Evolutionary conservation across 2,329 filamentous ascomycete genomes (phyloP).

Genomic region (Ilyonectria destructans): DNA sequence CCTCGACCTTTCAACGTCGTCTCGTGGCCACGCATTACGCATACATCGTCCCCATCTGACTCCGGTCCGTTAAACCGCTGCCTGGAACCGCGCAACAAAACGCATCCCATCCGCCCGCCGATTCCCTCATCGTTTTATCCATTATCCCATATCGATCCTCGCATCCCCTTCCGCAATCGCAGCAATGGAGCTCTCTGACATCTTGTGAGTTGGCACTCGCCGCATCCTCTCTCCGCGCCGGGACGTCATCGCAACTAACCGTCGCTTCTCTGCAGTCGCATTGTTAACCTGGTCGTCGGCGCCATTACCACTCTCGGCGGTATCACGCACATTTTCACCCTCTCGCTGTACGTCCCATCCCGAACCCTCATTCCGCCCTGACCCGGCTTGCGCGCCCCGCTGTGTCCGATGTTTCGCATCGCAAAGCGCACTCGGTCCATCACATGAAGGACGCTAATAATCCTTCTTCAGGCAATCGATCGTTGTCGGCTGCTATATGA

Average conservation of each 20-base stretch:
- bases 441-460: constrained; percentile 36
- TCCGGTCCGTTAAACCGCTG: constrained; percentile 43
- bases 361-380: constrained; percentile 13
- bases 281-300: constrained; percentile 93
- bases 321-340: constrained; percentile 78
- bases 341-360: constrained; percentile 69
- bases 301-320: constrained; percentile 91
- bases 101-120: constrained; percentile 23
- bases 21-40: constrained; percentile 43
- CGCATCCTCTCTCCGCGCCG: constrained; percentile 13
- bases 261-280: constrained; percentile 75
- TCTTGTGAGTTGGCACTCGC: constrained; percentile 76
- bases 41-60: constrained; percentile 41
- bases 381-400: constrained; percentile 7
- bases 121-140: constrained; percentile 27
- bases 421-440: constrained; percentile 6
- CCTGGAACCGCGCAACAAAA: constrained; percentile 37
- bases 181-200: constrained; percentile 92
- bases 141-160: constrained; percentile 21
- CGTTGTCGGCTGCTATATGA: constrained; percentile 89
- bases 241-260: constrained; percentile 54
- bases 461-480: constrained; percentile 60
- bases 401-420: background rate
- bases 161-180: constrained; percentile 25
- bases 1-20: constrained; percentile 44